A percentile compares a stretch with the other conserved stretches of the same genome.
These are phyloP conservation scores for Gonium pectorale DNA, from an alignment of 139 green algal species.

Conservation along the genomic window DNA sequence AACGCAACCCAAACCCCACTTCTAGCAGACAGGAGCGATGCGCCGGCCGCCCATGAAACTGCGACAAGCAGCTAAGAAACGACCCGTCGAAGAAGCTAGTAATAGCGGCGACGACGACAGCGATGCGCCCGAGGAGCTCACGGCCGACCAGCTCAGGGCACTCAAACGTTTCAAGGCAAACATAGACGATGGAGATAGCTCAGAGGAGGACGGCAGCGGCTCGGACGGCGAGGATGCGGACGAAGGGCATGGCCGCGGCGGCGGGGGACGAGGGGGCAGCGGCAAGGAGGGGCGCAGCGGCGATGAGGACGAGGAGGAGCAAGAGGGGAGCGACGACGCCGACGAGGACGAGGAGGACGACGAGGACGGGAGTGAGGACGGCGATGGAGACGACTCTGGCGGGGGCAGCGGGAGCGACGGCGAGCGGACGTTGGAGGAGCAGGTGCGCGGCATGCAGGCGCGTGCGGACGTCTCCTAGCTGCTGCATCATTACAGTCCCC, in stretches of 20 bases:
- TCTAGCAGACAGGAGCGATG: not conserved
- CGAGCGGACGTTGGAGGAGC: slow-evolving; percentile 60
- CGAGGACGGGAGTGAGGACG: not conserved
- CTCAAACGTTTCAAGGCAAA: slow-evolving; percentile 19
- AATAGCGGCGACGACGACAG: not conserved
- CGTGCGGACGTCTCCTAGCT: too few species aligned
- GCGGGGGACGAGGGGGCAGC: too few species aligned
- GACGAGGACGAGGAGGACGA: not conserved
- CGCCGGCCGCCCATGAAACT: not conserved
- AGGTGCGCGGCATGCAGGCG: slow-evolving; percentile 6
- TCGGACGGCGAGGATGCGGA: not conserved
- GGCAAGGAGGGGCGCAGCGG: not conserved
- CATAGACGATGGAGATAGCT: not conserved
- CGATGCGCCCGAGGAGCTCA: slow-evolving; percentile 14
- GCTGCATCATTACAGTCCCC: too few species aligned
- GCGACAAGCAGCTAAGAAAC: not conserved
- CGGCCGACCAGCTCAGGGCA: slow-evolving; percentile 24
- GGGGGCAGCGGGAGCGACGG: slow-evolving; percentile 21
- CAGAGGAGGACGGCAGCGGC: slow-evolving; percentile 1
- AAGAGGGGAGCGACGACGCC: not conserved
- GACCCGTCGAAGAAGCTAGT: not conserved
- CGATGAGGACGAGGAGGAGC: not conserved
- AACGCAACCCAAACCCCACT: too few species aligned
- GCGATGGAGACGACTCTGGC: not conserved
- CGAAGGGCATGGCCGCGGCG: too few species aligned